These are phyloP conservation scores for Calonectria pseudoturangicola DNA, from an alignment of 2,329 filamentous ascomycete species.

Conservation along the genomic window DNA sequence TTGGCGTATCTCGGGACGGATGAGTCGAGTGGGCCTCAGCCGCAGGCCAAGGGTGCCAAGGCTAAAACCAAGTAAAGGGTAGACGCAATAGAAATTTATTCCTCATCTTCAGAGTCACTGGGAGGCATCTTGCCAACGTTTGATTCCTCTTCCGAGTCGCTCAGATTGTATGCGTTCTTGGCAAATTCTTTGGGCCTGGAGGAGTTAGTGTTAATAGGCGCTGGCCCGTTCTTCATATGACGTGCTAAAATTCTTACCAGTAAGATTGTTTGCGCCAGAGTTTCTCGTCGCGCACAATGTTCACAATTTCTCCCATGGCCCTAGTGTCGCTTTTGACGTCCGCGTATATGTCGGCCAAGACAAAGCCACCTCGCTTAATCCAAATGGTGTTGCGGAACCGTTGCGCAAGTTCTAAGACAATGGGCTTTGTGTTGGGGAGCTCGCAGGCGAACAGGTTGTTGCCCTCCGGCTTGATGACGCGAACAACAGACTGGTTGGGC, in stretches of 20 bases:
- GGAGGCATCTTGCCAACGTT: slow-evolving; percentile 90
- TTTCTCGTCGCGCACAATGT: slow-evolving; percentile 93
- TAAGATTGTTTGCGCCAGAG: slow-evolving; percentile 91
- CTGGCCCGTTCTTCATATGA: neutral
- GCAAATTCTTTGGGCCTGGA: slow-evolving; percentile 86
- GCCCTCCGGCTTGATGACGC: slow-evolving; percentile 87
- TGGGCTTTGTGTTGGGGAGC: slow-evolving; percentile 77
- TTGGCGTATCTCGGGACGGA: slow-evolving; percentile 76
- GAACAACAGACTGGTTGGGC: slow-evolving; percentile 81
- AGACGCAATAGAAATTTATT: slow-evolving; percentile 46
- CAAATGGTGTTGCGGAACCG: slow-evolving; percentile 94
- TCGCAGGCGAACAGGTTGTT: slow-evolving; percentile 92
- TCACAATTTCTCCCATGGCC: slow-evolving; percentile 91
- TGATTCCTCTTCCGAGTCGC: slow-evolving; percentile 85
- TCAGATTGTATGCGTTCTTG: slow-evolving; percentile 77
- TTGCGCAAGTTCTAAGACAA: slow-evolving; percentile 88
- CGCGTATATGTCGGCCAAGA: slow-evolving; percentile 83
- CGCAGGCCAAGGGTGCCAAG: slow-evolving; percentile 44
- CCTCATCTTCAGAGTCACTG: slow-evolving; percentile 84
- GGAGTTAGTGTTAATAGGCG: slow-evolving; percentile 46
- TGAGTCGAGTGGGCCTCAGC: slow-evolving; percentile 59
- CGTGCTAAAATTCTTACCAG: slow-evolving; percentile 75
- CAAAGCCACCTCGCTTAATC: slow-evolving; percentile 92
- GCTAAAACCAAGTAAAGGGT: slow-evolving; percentile 58
- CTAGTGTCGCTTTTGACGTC: slow-evolving; percentile 83